Evolutionary conservation across 345 rosid genomes (phyloP).

Genomic region (Arabidopsis thaliana): TAIR10.1 NC_003075.7:2588501-2589000

Average conservation of each 20-base stretch:
- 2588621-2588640: slow-evolving; percentile 56
- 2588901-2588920: slow-evolving; percentile 47
- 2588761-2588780: slow-evolving; percentile 49
- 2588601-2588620: slow-evolving; percentile 55
- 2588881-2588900: slow-evolving; percentile 53
- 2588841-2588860: slow-evolving; percentile 48
- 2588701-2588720: slow-evolving; percentile 53
- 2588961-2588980: not conserved
- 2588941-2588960: slow-evolving; percentile 40
- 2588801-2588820: slow-evolving; percentile 44
- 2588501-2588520: too few species aligned
- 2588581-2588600: slow-evolving; percentile 54
- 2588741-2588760: slow-evolving; percentile 38
- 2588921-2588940: too few species aligned
- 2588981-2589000: not conserved
- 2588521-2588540: too few species aligned
- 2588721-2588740: slow-evolving; percentile 56
- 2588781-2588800: slow-evolving; percentile 42
- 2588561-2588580: slow-evolving; percentile 53
- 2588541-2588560: slow-evolving; percentile 56
- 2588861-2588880: slow-evolving; percentile 52
- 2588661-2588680: slow-evolving; percentile 53
- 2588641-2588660: slow-evolving; percentile 55
- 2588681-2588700: slow-evolving; percentile 52
- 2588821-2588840: slow-evolving; percentile 46